Conservation (phyloP, 345 rosid species). For the Moringa oleifera region DNA sequence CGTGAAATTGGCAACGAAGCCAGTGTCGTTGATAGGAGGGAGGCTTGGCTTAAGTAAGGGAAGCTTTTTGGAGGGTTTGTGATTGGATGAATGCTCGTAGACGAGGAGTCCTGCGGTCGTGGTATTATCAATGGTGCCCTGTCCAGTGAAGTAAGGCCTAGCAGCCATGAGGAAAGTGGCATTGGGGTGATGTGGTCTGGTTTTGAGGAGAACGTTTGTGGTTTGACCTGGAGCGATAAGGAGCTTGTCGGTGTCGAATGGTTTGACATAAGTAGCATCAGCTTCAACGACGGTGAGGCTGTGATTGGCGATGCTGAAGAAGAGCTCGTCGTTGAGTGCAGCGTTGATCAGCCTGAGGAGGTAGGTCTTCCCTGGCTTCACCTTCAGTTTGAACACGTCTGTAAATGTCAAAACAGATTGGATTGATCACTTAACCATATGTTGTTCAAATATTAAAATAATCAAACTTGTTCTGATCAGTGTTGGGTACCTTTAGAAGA, state of each 20-base stretch:
- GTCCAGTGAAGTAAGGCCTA: slow-evolving; percentile 32
- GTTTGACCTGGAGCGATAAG: slow-evolving; percentile 44
- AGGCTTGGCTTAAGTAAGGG: slow-evolving; percentile 32
- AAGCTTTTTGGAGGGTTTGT: slow-evolving; percentile 15
- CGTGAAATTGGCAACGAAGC: slow-evolving; percentile 26
- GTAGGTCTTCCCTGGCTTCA: slow-evolving; percentile 46
- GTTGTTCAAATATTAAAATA: too few relatives aligned
- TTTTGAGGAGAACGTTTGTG: slow-evolving; percentile 35
- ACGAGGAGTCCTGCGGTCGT: slow-evolving; percentile 39
- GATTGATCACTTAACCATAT: too few relatives aligned
- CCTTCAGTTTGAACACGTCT: slow-evolving; percentile 43
- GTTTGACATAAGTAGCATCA: slow-evolving; percentile 40
- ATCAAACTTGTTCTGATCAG: too few relatives aligned
- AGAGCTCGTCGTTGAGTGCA: slow-evolving; percentile 58
- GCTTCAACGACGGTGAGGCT: slow-evolving; percentile 34
- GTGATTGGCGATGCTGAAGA: slow-evolving; percentile 50
- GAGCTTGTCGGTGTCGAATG: slow-evolving; percentile 25
- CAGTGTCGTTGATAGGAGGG: slow-evolving; percentile 33
- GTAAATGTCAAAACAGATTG: not conserved
- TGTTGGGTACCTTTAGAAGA: slow-evolving; percentile 58
- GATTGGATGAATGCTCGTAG: slow-evolving; percentile 24
- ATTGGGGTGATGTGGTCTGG: slow-evolving; percentile 32
- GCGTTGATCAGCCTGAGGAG: slow-evolving; percentile 47
- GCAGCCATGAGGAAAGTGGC: slow-evolving; percentile 45
- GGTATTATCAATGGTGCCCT: slow-evolving; percentile 35